Conservation (phyloP, 164 flowering plant genomes). For the Chimonanthus praecox region DNA sequence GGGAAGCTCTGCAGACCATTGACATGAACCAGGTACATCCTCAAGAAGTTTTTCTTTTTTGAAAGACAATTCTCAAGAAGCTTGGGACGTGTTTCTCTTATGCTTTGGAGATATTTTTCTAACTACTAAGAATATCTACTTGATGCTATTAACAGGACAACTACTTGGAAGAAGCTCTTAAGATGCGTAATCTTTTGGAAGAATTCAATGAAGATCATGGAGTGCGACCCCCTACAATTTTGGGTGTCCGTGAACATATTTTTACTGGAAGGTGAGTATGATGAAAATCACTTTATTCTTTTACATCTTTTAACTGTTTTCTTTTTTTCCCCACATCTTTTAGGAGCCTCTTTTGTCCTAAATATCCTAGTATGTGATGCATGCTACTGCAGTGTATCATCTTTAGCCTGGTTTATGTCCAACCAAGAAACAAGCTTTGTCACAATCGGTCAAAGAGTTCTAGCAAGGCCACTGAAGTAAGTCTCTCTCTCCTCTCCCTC, state of each 20-base stretch:
- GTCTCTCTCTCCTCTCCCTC: too few relatives aligned
- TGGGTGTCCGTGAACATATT: constrained; percentile 88
- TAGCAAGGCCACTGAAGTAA: constrained; percentile 77
- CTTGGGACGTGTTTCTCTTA: too few relatives aligned
- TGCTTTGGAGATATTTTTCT: too few relatives aligned
- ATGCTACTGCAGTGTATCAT: constrained; percentile 51
- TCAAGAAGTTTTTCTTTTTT: too few relatives aligned
- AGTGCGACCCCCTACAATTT: constrained; percentile 79
- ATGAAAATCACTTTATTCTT: too few relatives aligned
- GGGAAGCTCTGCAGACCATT: constrained; percentile 93
- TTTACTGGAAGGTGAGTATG: constrained; percentile 49
- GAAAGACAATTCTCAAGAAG: too few relatives aligned
- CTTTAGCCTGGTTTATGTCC: constrained; percentile 98
- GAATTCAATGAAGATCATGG: constrained; percentile 63
- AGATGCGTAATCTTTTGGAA: constrained; percentile 88
- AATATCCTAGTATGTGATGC: too few relatives aligned
- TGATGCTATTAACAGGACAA: constrained; percentile 30
- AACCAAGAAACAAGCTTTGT: constrained; percentile 95
- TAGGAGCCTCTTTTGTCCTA: too few relatives aligned
- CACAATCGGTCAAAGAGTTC: constrained; percentile 88
- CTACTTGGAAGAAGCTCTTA: constrained; percentile 92
- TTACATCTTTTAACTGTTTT: too few relatives aligned
- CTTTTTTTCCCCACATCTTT: too few relatives aligned
- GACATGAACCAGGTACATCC: constrained; percentile 73
- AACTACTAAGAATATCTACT: too few relatives aligned